A percentile compares a stretch with the other conserved stretches of the same genome.
These are phyloP conservation scores for Laetiporus sulphureus DNA, from an alignment of 1,284 basidiomycete genomes.

Conservation along the genomic window DNA sequence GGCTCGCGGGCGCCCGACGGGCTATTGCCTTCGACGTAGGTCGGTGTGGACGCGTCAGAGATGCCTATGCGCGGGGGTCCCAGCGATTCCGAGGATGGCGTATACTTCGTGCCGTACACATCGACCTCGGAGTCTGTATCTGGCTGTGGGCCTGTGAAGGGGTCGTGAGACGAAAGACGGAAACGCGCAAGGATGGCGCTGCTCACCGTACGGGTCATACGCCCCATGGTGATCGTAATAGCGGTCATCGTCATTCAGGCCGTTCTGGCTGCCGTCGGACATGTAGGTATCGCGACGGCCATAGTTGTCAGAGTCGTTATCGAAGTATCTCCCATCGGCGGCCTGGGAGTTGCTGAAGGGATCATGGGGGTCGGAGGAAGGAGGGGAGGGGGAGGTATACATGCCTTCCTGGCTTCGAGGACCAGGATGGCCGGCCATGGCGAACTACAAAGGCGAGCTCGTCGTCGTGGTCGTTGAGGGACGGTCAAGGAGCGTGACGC, in stretches of 20 bases:
- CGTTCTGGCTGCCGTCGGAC: conserved; percentile 60
- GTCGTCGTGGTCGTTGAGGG: conserved; percentile 12
- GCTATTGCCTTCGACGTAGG: conserved; percentile 48
- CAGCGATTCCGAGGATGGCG: conserved; percentile 68
- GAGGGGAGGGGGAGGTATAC: conserved; percentile 26
- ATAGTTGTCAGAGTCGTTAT: conserved; percentile 66
- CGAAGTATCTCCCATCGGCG: conserved; percentile 51
- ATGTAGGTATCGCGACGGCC: conserved; percentile 59
- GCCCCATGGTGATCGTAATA: conserved; percentile 58
- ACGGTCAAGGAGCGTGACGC: conserved; percentile 4
- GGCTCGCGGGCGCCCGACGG: conserved; percentile 58
- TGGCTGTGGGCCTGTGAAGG: conserved; percentile 37
- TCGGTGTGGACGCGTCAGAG: conserved; percentile 58
- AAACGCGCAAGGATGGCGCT: not conserved
- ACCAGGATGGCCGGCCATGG: conserved; percentile 26
- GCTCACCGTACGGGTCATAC: conserved; percentile 58
- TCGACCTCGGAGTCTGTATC: conserved; percentile 77
- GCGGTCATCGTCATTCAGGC: conserved; percentile 42
- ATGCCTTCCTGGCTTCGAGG: conserved; percentile 26
- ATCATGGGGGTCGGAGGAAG: conserved; percentile 36
- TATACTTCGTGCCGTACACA: conserved; percentile 59
- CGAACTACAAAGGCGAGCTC: conserved; percentile 11
- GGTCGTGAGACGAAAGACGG: conserved; percentile 12
- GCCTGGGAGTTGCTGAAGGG: conserved; percentile 44
- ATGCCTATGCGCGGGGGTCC: conserved; percentile 50